Percentiles rank a stretch among this genome's conserved stretches.
These are phyloP conservation scores for Gyromitra esculenta DNA, from an alignment of 2,329 filamentous ascomycete genomes.

Conservation along the genomic window DNA sequence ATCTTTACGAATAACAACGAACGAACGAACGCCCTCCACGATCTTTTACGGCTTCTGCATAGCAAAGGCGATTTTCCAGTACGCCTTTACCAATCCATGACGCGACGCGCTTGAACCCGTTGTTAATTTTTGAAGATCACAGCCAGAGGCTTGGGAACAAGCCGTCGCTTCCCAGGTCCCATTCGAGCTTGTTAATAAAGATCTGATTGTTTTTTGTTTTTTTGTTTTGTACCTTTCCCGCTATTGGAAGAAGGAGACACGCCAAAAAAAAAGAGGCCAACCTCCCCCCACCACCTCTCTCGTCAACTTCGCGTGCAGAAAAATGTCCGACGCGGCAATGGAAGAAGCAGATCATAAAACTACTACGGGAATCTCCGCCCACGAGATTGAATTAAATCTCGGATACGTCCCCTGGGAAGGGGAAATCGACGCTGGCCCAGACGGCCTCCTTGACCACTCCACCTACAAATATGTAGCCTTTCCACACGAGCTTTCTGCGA, in stretches of 20 bases:
- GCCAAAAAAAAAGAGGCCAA: not conserved
- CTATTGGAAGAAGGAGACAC: not conserved
- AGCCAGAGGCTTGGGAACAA: constrained; percentile 10
- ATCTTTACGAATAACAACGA: constrained; percentile 25
- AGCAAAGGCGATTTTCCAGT: constrained; percentile 32
- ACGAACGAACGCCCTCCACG: constrained; percentile 4
- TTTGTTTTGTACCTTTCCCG: not conserved
- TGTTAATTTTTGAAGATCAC: constrained; percentile 30
- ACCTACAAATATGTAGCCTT: constrained; percentile 49
- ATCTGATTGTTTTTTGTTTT: not conserved
- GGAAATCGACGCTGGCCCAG: constrained; percentile 43
- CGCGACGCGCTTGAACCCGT: constrained; percentile 28
- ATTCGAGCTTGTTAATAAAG: not conserved
- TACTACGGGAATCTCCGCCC: constrained; percentile 14
- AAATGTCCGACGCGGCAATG: constrained; percentile 30
- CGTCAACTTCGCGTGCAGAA: not conserved
- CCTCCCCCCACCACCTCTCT: not conserved
- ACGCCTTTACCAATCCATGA: constrained; percentile 37
- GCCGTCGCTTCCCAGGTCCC: constrained; percentile 3
- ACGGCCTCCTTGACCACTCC: constrained; percentile 35
- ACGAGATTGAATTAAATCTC: constrained; percentile 34
- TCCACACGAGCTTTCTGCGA: constrained; percentile 34
- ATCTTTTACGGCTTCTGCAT: not conserved
- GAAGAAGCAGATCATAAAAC: constrained; percentile 11
- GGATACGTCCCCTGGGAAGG: constrained; percentile 45